Base-by-base conservation (phyloP, 495 filamentous ascomycete species). In the Aspergillus carlsbadensis region DNA sequence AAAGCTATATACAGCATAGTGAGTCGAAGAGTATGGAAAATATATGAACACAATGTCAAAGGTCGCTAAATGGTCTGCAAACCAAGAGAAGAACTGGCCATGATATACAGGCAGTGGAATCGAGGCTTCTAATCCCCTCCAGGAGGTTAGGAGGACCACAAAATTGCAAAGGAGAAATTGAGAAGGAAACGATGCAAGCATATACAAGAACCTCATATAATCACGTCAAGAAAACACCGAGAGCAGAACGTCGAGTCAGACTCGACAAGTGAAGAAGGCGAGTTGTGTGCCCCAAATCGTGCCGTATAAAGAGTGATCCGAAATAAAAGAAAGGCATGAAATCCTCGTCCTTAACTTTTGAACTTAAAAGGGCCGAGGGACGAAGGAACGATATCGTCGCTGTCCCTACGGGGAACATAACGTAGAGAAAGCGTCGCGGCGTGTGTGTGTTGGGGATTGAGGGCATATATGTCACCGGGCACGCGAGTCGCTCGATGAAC, bases 401-500 rank as follows among this genome's bases (percentile, higher is more conserved):
- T 51, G 49, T 60, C 58, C 60, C 54, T 39, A 61, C 65, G 45
- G 49, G 57, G 50, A 31, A 61, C 62, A 55, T 68, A 34, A 65
- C 52, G 62, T 47, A 52, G 62, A 61, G 60, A 57, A 62, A 57
- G 57, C 46, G 58, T 54, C 49, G 51, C 54, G 47, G 42, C 26
- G 55, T 3, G 42, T 29, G 53, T 52, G 33, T 31, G 42, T 20
- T 42, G 21, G 34, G 41, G 21, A 60, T 40, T 11, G 11, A 5
- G 34, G 3, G 20, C 14, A 46, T 5, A 18, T 15, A 22, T 26
- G 43, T 69, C 55, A 70, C 37, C 70, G 65, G 53, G 53, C 63
- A 47, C 71, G 70, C 20, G 68, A 70, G 10, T 71, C 63, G 39
- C 52, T 58, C 21, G 70, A 68, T 22, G 52, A 56, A 17, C 68